Conservation (phyloP, 345 rosid genomes). For the Eucalyptus viminalis region DNA sequence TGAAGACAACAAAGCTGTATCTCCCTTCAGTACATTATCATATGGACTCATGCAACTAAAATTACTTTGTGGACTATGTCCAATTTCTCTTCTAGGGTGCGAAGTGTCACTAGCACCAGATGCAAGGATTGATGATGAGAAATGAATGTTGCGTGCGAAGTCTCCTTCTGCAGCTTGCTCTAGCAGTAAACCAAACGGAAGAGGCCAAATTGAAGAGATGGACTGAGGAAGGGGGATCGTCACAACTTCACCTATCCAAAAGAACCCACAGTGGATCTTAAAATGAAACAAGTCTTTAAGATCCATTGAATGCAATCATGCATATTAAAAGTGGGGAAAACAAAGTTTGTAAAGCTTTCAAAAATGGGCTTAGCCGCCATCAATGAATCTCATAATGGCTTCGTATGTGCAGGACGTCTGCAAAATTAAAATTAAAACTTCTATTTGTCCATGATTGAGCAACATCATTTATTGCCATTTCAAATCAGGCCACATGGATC, state of each 20-base stretch:
- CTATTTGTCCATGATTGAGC: not conserved
- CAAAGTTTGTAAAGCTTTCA: not conserved
- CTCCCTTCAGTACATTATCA: constrained; percentile 36
- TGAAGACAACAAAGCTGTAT: constrained; percentile 34
- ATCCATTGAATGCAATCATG: not conserved
- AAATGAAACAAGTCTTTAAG: not conserved
- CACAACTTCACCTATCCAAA: constrained; percentile 65
- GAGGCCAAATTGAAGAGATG: constrained; percentile 81
- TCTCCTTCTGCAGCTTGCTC: constrained; percentile 52
- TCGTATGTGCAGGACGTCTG: not conserved
- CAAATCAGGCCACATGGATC: not conserved
- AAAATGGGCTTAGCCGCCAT: not conserved
- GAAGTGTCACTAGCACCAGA: constrained; percentile 41
- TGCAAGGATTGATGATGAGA: constrained; percentile 37
- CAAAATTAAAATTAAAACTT: not conserved
- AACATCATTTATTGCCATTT: not conserved
- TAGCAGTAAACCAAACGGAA: constrained; percentile 81
- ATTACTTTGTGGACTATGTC: constrained; percentile 36
- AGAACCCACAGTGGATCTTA: not conserved
- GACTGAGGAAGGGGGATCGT: constrained; percentile 56
- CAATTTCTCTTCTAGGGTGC: constrained; percentile 50
- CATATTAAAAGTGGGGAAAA: not conserved
- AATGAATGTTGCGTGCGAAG: constrained; percentile 20
- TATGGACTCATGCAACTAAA: constrained; percentile 13
- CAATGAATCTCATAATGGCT: not conserved